Evolutionary conservation across 2,329 filamentous ascomycete species (phyloP).

Genomic region (Epichloe hybrida): DNA sequence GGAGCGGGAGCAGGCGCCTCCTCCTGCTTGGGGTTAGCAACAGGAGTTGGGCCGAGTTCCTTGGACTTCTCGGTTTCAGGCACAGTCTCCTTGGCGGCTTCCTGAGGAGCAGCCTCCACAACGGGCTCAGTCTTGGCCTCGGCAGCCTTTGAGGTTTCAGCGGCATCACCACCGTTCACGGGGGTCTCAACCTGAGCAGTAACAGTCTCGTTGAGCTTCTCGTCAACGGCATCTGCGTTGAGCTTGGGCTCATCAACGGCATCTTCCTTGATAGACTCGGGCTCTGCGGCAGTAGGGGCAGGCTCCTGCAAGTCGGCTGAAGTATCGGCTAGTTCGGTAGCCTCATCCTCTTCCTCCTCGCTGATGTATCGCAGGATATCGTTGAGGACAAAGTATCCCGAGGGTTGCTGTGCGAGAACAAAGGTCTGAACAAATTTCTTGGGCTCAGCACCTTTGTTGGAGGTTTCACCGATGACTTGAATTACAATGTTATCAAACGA

Average conservation of each 20-base stretch:
- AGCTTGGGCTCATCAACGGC: slow-evolving; percentile 22
- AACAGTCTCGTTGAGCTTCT: slow-evolving; percentile 24
- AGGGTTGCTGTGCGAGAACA: slow-evolving; percentile 87
- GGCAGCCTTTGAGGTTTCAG: slow-evolving; percentile 20
- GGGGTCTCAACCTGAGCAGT: neutral
- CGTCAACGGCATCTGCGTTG: slow-evolving; percentile 20
- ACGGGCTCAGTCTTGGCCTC: slow-evolving; percentile 13
- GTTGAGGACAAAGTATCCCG: slow-evolving; percentile 96
- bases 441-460: slow-evolving; percentile 80
- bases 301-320: slow-evolving; percentile 13
- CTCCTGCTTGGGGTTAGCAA: slow-evolving; percentile 27
- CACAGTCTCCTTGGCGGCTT: slow-evolving; percentile 40
- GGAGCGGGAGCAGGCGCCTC: slow-evolving; percentile 26
- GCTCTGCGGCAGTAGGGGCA: slow-evolving; percentile 18
- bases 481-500: slow-evolving; percentile 92
- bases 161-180: slow-evolving; percentile 8
- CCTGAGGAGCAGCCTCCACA: slow-evolving; percentile 28
- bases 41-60: slow-evolving; percentile 43
- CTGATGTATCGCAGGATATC: slow-evolving; percentile 93
- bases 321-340: slow-evolving; percentile 21
- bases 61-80: slow-evolving; percentile 54
- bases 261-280: slow-evolving; percentile 36
- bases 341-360: slow-evolving; percentile 65
- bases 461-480: slow-evolving; percentile 95
- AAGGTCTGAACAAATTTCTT: slow-evolving; percentile 98